These are phyloP conservation scores for Sanguinoderma infundibulare DNA, from an alignment of 1,284 basidiomycete genomes.

Conservation along the genomic window DNA sequence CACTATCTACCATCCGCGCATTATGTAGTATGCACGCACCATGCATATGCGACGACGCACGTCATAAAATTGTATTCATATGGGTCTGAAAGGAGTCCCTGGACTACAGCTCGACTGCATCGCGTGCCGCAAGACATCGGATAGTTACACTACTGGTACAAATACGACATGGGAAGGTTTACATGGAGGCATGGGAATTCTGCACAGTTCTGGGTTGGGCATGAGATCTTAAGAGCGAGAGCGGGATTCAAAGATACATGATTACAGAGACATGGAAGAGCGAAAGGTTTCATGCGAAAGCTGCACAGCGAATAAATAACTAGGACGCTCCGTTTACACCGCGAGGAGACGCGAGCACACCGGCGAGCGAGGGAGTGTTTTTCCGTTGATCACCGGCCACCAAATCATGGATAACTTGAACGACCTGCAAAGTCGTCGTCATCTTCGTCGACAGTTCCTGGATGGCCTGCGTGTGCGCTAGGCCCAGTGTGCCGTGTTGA, in stretches of 20 bases:
- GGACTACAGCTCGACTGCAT: slow-evolving; percentile 8
- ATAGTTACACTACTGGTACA: not conserved
- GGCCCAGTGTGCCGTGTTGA: slow-evolving; percentile 14
- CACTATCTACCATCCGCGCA: slow-evolving; percentile 19
- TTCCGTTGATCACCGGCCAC: slow-evolving; percentile 2
- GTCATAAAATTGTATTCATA: slow-evolving; percentile 28
- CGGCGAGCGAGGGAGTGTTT: not conserved
- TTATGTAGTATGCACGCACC: slow-evolving; percentile 29
- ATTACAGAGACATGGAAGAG: not conserved
- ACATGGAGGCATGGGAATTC: not conserved
- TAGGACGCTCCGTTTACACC: not conserved
- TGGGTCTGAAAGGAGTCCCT: slow-evolving; percentile 23
- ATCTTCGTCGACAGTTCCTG: slow-evolving; percentile 19
- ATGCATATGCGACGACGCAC: slow-evolving; percentile 28
- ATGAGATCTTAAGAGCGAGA: not conserved
- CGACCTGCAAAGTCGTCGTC: slow-evolving; percentile 13
- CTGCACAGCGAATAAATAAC: not conserved
- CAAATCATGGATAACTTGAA: slow-evolving; percentile 11
- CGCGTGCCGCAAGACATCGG: not conserved
- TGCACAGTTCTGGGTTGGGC: not conserved
- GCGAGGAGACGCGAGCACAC: not conserved
- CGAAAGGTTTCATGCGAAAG: not conserved
- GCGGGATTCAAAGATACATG: not conserved
- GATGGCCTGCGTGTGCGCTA: slow-evolving; percentile 12
- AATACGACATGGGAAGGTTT: not conserved